phyloP scores from a whole-genome alignment of 495 filamentous ascomycete genomes.

The Talaromyces wortmannii region DNA sequence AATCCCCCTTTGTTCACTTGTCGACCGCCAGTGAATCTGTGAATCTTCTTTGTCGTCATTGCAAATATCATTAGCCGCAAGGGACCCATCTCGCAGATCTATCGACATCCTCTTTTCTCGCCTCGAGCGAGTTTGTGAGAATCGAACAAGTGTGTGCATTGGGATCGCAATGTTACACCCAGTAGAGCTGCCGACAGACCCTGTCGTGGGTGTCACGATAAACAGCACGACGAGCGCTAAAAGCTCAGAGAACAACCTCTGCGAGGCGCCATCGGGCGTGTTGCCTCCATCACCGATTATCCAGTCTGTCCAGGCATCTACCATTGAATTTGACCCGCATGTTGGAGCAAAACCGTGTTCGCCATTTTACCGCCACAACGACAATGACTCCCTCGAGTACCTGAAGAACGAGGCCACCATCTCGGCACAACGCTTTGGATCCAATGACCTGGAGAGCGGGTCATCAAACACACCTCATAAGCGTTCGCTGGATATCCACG shows the following conservation, averaged over 20 bases:
- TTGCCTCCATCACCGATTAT: neutral
- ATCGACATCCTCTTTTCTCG: neutral
- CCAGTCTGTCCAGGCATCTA: neutral
- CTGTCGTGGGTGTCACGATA: conserved; percentile 1
- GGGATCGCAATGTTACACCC: neutral
- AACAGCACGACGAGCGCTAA: neutral
- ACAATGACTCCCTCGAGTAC: conserved; percentile 42
- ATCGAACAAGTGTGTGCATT: neutral
- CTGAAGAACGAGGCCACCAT: conserved; percentile 30
- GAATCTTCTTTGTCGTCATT: neutral
- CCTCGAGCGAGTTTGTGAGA: neutral
- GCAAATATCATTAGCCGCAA: neutral
- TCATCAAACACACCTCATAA: conserved; percentile 4
- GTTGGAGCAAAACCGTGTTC: conserved; percentile 45
- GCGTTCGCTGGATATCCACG: conserved; percentile 7
- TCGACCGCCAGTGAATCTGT: neutral
- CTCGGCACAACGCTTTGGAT: conserved; percentile 10
- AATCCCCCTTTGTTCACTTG: neutral
- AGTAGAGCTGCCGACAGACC: neutral
- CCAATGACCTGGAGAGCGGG: conserved; percentile 23
- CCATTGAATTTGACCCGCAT: conserved; percentile 32
- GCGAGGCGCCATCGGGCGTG: neutral
- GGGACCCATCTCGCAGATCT: neutral
- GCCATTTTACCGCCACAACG: conserved; percentile 53
- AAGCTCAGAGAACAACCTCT: neutral